phyloP scores from a whole-genome alignment of 768 basidiomycete species.

The Daedalea quercina region DNA sequence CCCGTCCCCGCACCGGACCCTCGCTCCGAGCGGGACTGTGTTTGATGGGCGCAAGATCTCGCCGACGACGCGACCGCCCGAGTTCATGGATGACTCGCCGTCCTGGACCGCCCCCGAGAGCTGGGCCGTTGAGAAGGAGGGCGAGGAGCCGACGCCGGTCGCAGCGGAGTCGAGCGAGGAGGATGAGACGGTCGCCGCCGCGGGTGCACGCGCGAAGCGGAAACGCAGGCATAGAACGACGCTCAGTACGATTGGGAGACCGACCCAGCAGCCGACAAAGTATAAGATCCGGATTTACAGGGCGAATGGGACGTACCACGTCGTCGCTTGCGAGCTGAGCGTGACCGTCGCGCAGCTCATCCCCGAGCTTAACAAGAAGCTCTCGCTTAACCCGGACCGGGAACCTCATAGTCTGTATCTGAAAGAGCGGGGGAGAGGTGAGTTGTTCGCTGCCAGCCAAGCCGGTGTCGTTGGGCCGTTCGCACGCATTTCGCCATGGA shows the following conservation, averaged over 20 bases:
- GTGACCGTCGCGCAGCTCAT: slow-evolving; percentile 68
- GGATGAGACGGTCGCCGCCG: slow-evolving; percentile 23
- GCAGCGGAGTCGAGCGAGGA: slow-evolving; percentile 39
- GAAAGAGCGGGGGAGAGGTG: slow-evolving; percentile 74
- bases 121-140: slow-evolving; percentile 60
- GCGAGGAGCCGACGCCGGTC: slow-evolving; percentile 27
- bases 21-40: slow-evolving; percentile 15
- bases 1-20: slow-evolving; percentile 19
- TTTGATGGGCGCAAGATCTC: slow-evolving; percentile 37
- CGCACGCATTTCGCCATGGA: too few relatives aligned
- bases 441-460: background rate
- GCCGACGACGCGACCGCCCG: slow-evolving; percentile 35
- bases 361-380: slow-evolving; percentile 51
- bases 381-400: slow-evolving; percentile 40
- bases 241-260: slow-evolving; percentile 2
- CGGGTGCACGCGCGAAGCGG: slow-evolving; percentile 12
- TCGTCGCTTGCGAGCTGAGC: slow-evolving; percentile 53
- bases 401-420: slow-evolving; percentile 68
- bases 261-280: slow-evolving; percentile 3
- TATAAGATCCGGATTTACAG: slow-evolving; percentile 75
- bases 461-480: too few relatives aligned
- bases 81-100: slow-evolving; percentile 11
- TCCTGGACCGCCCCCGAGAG: slow-evolving; percentile 70
- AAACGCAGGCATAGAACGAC: slow-evolving; percentile 13
- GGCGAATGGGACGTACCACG: slow-evolving; percentile 64